These are phyloP conservation scores for Globisporangium radiosum DNA, from an alignment of 352 stramenopile species.

Conservation along the genomic window DNA sequence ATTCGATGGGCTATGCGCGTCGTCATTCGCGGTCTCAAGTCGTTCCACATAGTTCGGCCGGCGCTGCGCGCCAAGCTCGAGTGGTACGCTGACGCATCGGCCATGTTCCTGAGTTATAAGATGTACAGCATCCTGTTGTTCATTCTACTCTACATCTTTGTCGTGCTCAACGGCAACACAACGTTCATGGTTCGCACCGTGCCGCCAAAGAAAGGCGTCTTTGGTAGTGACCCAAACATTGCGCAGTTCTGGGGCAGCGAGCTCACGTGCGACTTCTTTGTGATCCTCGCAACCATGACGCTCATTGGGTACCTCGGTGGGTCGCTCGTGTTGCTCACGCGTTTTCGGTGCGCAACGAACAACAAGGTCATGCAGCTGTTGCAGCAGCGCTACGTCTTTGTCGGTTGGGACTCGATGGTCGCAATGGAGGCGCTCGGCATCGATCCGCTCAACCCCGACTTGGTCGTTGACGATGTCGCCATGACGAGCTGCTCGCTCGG, in stretches of 20 bases:
- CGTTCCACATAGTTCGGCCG: conserved; percentile 42
- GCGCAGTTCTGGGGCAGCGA: conserved; percentile 36
- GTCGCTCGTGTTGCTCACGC: conserved; percentile 18
- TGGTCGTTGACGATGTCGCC: conserved; percentile 19
- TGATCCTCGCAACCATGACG: conserved; percentile 19
- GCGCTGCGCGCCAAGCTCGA: conserved; percentile 14
- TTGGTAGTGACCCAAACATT: conserved; percentile 23
- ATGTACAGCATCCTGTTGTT: conserved; percentile 33
- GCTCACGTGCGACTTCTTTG: conserved; percentile 36
- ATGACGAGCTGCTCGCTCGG: conserved; percentile 27
- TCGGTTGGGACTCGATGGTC: conserved; percentile 38
- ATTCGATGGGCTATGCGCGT: conserved; percentile 27
- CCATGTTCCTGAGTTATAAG: conserved; percentile 40
- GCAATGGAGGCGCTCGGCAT: conserved; percentile 28
- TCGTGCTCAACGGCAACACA: conserved; percentile 17
- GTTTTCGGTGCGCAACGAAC: conserved; percentile 18
- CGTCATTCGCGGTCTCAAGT: conserved; percentile 70
- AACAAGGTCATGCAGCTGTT: conserved; percentile 27
- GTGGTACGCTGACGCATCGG: conserved; percentile 23
- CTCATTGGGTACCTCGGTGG: conserved; percentile 9
- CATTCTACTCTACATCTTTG: conserved; percentile 19
- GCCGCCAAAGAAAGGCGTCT: conserved; percentile 20
- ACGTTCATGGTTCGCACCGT: conserved; percentile 24
- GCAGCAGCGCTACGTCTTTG: conserved; percentile 29
- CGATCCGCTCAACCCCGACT: conserved; percentile 20